Evolutionary conservation across 495 filamentous ascomycete genomes (phyloP).

Genomic region (Choiromyces venosus): DNA sequence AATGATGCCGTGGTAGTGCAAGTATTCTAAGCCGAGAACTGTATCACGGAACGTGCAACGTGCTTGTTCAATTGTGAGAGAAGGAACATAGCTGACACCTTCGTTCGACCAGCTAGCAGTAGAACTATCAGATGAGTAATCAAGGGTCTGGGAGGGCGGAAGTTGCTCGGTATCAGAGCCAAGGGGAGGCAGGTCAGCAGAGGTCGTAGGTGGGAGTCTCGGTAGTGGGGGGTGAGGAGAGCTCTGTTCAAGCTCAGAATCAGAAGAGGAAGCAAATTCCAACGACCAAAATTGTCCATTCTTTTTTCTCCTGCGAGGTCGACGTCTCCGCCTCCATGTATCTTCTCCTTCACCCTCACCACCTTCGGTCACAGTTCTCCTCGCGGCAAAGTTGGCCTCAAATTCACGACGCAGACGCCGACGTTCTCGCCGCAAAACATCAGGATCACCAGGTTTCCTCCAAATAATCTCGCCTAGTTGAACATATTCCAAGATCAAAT

Average conservation of each 20-base stretch:
- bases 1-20: constrained; percentile 94
- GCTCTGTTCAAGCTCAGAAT: constrained; percentile 8
- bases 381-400: constrained; percentile 11
- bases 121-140: constrained; percentile 48
- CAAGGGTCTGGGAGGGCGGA: constrained; percentile 47
- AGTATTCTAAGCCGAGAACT: constrained; percentile 85
- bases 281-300: constrained; percentile 40
- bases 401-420: constrained; percentile 49
- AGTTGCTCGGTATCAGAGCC: constrained; percentile 41
- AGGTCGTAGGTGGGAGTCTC: constrained; percentile 28
- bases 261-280: constrained; percentile 40
- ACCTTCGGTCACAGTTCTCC: constrained; percentile 17
- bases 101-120: constrained; percentile 54
- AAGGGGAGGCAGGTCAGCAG: constrained; percentile 36
- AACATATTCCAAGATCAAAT: constrained; percentile 92
- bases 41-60: constrained; percentile 87
- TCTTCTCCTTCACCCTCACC: constrained; percentile 18
- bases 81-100: constrained; percentile 83
- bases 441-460: constrained; percentile 74
- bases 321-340: constrained; percentile 21
- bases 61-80: constrained; percentile 79
- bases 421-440: constrained; percentile 76
- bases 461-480: constrained; percentile 89
- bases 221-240: constrained; percentile 21
- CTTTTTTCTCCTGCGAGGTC: constrained; percentile 24